Percentiles rank a stretch among this genome's conserved stretches.
These are phyloP conservation scores for Dioscorea alata DNA, from an alignment of 106 monocot species.

Conservation along the genomic window DNA sequence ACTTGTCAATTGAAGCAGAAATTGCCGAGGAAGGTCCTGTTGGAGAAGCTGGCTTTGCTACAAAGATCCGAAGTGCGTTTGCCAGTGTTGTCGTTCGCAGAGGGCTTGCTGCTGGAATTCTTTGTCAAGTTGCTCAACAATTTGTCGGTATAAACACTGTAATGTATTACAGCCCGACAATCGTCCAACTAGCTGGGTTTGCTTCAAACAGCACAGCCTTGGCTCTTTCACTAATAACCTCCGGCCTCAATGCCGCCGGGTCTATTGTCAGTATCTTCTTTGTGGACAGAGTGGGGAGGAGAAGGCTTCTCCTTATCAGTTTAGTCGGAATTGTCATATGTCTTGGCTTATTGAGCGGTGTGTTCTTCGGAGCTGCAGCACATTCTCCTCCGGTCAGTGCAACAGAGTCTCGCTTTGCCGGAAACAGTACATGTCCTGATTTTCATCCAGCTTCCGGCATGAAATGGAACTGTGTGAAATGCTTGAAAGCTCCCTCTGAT, in stretches of 20 bases:
- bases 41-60: conserved; percentile 21
- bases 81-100: conserved; percentile 41
- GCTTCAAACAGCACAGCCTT: conserved; percentile 82
- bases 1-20: conserved; percentile 53
- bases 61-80: conserved; percentile 46
- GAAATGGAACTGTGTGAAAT: conserved; percentile 52
- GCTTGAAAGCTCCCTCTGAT: conserved; percentile 47
- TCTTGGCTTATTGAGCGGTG: conserved; percentile 44
- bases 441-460: conserved; percentile 19
- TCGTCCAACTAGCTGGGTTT: conserved; percentile 78
- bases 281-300: conserved; percentile 71
- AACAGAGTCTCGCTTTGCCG: conserved; percentile 24
- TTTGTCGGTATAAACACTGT: conserved; percentile 90
- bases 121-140: conserved; percentile 76
- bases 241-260: conserved; percentile 73
- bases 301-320: conserved; percentile 56
- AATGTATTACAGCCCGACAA: conserved; percentile 93
- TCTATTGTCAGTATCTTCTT: conserved; percentile 77
- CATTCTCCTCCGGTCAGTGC: conserved; percentile 51
- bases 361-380: conserved; percentile 46
- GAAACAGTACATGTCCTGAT: conserved; percentile 46
- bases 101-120: conserved; percentile 61
- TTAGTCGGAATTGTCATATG: conserved; percentile 52
- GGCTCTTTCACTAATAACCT: conserved; percentile 72
- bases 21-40: conserved; percentile 48